Evolutionary conservation across 768 basidiomycete genomes (phyloP), one percentile per base, ranked within the genome.

Genomic region (Podaxis sp.): DNA sequence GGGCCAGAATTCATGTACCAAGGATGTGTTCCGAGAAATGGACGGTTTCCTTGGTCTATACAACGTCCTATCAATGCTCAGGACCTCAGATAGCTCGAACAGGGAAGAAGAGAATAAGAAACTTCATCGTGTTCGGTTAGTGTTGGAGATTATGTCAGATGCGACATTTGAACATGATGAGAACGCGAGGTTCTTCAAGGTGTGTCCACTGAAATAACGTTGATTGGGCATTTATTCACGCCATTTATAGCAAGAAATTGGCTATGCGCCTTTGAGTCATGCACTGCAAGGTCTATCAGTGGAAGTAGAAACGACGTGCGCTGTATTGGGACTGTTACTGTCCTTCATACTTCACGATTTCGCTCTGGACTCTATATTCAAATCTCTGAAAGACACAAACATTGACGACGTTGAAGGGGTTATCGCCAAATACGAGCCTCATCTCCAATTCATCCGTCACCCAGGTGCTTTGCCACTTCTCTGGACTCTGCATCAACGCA

Each of bases 21-120:
- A 87, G 70, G 86, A 88, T 59, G 85, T 87, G 18, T 93, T 94
- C 70, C 79, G 92, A 4, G 89, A 92, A 67, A 76, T 89, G 67
- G 92, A 93, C 62, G 92, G 92, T 0, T 93, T 92, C 69, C 75
- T 93, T 18, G 81, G 85, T 9, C 74, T 92, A 35, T 85, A 92
- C 73, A 89, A 84, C 65, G 79, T 89, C 32, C 76, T 94, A 3
- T 88, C 90, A 0, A 84, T 83, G 0, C 71, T 89, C 0, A 71
- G 79, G 55, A 74, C 76, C 25, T 65, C 70, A 14, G 23, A 16
- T 13, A 25, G 16, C 37, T 36, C 64, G 2, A 76, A 76, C 50
- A 73, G 74, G 4, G 76, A 78, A 38, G 71, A 73, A 58, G 66
- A 42, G 71, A 25, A 65, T 65, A 27, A 75, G 79, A 61, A 73